A percentile compares a stretch with the other conserved stretches of the same genome.
phyloP scores from a whole-genome alignment of 2,329 filamentous ascomycete species.

The Calonectria pauciramosa region DNA sequence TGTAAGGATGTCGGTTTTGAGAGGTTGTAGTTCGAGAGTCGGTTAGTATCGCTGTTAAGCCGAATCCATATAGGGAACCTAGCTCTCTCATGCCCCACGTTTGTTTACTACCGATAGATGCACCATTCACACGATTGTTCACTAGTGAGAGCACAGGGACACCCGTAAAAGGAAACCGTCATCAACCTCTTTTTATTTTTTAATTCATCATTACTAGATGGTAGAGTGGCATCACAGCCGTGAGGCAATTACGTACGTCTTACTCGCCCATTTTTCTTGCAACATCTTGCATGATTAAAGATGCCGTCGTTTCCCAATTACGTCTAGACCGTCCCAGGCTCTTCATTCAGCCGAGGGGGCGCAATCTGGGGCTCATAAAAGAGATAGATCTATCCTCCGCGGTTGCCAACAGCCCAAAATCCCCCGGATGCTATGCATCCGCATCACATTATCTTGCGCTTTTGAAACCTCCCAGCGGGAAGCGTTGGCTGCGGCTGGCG shows the following conservation, averaged over 20 bases:
- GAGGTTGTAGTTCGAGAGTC: background rate
- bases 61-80: background rate
- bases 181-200: conserved; percentile 38
- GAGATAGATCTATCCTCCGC: conserved; percentile 36
- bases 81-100: background rate
- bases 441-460: conserved; percentile 19
- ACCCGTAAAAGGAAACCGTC: background rate
- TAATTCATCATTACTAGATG: conserved; percentile 35
- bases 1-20: no score
- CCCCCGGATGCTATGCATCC: conserved; percentile 1
- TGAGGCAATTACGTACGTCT: conserved; percentile 18
- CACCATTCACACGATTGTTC: background rate
- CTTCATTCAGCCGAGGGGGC: conserved; percentile 36
- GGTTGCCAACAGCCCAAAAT: conserved; percentile 9
- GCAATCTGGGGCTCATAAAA: conserved; percentile 41
- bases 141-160: background rate
- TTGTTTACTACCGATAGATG: background rate
- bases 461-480: conserved; percentile 8
- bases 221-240: conserved; percentile 16
- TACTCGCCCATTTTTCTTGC: conserved; percentile 23
- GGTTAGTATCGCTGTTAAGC: background rate
- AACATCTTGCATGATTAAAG: conserved; percentile 39
- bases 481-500: conserved; percentile 8
- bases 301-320: conserved; percentile 40
- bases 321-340: conserved; percentile 41